Percentiles rank a stretch among this genome's conserved stretches.
These are phyloP conservation scores for Juglanconis sp. DNA, from an alignment of 2,329 filamentous ascomycete species.

Conservation along the genomic window DNA sequence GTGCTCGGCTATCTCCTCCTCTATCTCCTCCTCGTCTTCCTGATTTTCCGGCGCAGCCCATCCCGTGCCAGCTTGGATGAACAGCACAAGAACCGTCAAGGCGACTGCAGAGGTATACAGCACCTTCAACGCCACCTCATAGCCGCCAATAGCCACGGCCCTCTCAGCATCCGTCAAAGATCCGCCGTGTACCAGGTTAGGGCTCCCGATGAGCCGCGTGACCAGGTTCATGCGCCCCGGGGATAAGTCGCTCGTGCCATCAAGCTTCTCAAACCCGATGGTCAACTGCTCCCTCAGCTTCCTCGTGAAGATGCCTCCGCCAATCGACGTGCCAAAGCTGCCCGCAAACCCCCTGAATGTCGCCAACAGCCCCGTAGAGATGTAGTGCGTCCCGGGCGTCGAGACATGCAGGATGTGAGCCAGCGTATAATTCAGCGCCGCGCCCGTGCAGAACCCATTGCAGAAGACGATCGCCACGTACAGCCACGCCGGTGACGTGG, in stretches of 20 bases:
- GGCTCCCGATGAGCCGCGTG: constrained; percentile 47
- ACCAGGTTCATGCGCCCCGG: constrained; percentile 38
- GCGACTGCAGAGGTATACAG: constrained; percentile 47
- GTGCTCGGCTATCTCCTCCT: constrained; percentile 31
- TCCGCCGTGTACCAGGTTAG: constrained; percentile 45
- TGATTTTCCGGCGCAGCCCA: constrained; percentile 43
- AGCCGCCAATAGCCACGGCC: constrained; percentile 44
- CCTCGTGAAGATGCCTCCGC: constrained; percentile 71
- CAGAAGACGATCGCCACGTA: constrained; percentile 62
- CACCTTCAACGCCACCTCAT: constrained; percentile 41
- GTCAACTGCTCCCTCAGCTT: constrained; percentile 54
- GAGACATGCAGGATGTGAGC: constrained; percentile 77
- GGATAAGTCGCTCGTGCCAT: constrained; percentile 33
- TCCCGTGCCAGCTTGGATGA: constrained; percentile 49
- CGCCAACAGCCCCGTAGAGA: constrained; percentile 70
- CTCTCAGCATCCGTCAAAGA: constrained; percentile 39
- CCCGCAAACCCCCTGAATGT: constrained; percentile 82
- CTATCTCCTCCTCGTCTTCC: constrained; percentile 46
- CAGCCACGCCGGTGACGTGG: constrained; percentile 44
- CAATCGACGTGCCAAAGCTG: constrained; percentile 75
- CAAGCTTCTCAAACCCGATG: constrained; percentile 51
- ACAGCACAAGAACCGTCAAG: constrained; percentile 40
- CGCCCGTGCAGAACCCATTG: constrained; percentile 72
- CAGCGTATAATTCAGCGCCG: constrained; percentile 74
- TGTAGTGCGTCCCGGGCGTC: constrained; percentile 63